Evolutionary conservation across 257 asterid genomes (phyloP).

Genomic region (Marsdenia floribunda): DNA sequence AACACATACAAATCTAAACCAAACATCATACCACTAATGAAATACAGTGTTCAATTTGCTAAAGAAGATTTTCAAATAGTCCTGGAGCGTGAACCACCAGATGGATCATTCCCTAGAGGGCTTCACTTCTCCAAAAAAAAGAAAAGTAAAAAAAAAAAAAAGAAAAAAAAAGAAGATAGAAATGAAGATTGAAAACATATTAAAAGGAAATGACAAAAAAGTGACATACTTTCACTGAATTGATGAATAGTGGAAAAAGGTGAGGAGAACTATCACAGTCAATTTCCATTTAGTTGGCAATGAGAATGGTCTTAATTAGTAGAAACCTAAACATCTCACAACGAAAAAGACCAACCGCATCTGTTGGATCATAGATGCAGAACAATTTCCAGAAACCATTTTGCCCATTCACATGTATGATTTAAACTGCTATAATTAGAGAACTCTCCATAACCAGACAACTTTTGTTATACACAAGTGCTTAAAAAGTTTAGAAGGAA

Average conservation of each 20-base stretch:
- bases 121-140: not conserved
- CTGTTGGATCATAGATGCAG: not conserved
- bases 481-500: not conserved
- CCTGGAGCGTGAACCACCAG: not conserved
- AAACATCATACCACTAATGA: not conserved
- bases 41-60: not conserved
- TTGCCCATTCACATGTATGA: not conserved
- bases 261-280: not conserved
- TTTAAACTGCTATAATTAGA: not conserved
- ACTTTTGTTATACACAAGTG: not conserved
- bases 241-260: not conserved
- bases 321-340: not conserved
- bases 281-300: not conserved
- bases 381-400: not conserved
- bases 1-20: not conserved
- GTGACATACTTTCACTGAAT: not conserved
- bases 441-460: not conserved
- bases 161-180: too few relatives aligned
- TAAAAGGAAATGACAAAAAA: not conserved
- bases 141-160: too few relatives aligned
- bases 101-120: not conserved
- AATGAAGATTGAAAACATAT: not conserved
- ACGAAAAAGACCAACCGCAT: not conserved
- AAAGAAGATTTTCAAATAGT: not conserved
- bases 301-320: not conserved